Percentiles rank a stretch among this genome's conserved stretches.
Evolutionary conservation across 495 filamentous ascomycete genomes (phyloP).

Genomic region (Penicillium cataractarum): DNA sequence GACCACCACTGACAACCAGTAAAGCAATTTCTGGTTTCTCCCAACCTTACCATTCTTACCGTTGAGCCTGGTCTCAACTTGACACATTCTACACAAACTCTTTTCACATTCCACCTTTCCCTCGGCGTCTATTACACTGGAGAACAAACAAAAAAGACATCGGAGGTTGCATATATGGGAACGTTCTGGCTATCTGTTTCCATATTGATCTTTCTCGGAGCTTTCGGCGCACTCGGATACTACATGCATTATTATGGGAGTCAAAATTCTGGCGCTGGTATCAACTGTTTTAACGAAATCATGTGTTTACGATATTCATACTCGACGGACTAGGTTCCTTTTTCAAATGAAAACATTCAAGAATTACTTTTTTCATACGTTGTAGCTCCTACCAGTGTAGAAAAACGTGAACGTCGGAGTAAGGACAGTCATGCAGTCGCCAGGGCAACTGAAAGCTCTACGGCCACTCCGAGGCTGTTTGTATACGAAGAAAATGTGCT

Average conservation of each 20-base stretch:
- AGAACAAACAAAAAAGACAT: conserved; percentile 15
- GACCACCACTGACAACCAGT: conserved; percentile 22
- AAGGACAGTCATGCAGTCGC: not conserved
- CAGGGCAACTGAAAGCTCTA: not conserved
- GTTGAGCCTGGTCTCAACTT: conserved; percentile 15
- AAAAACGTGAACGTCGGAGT: not conserved
- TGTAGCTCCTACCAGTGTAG: too few relatives aligned
- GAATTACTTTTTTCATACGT: too few relatives aligned
- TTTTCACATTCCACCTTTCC: conserved; percentile 10
- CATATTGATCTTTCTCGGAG: conserved; percentile 22
- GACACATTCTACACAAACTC: not conserved
- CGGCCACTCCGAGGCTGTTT: not conserved
- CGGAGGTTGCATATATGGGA: conserved; percentile 20
- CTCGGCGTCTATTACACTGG: conserved; percentile 18
- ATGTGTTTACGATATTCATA: conserved; percentile 20
- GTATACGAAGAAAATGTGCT: not conserved
- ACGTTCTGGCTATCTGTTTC: conserved; percentile 4
- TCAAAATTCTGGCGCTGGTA: conserved; percentile 19
- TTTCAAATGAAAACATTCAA: conserved; percentile 10
- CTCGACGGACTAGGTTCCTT: not conserved
- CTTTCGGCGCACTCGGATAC: conserved; percentile 21
- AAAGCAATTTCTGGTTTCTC: not conserved
- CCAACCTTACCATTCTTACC: not conserved
- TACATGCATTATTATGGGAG: conserved; percentile 19
- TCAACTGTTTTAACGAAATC: conserved; percentile 22